Percentiles rank a stretch among this genome's conserved stretches.
Evolutionary conservation across 768 basidiomycete genomes (phyloP).

Genomic region (Brasilioporus rufonigricans): DNA sequence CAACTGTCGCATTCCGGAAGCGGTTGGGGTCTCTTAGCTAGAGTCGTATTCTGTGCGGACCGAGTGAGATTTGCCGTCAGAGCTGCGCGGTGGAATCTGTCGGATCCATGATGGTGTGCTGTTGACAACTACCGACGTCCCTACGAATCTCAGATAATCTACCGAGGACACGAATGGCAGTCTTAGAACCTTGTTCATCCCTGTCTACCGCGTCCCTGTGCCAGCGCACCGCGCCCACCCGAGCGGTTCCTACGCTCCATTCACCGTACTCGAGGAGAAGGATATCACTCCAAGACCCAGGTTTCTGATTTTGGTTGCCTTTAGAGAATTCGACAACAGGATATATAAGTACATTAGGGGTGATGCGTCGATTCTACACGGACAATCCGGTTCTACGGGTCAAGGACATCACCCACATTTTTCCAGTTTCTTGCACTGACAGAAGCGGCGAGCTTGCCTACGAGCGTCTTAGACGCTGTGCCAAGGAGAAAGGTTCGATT

Average conservation of each 20-base stretch:
- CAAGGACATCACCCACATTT: slow-evolving; percentile 4
- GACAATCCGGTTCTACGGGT: no score
- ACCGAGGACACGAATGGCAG: no score
- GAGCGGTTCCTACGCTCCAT: slow-evolving; percentile 43
- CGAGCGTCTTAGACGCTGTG: slow-evolving; percentile 17
- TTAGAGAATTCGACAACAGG: no score
- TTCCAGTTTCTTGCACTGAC: slow-evolving; percentile 14
- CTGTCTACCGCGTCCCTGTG: slow-evolving; percentile 64
- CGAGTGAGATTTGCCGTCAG: background rate
- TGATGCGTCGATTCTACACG: no score
- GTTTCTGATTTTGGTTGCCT: no score
- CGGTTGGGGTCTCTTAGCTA: background rate
- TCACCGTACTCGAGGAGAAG: slow-evolving; percentile 54
- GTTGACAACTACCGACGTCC: no score
- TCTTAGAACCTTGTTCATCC: slow-evolving; percentile 53
- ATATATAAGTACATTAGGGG: no score
- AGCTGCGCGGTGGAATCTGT: no score
- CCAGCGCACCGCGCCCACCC: slow-evolving; percentile 68
- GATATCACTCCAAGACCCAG: slow-evolving; percentile 79
- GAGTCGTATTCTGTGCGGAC: no score
- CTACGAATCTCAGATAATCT: no score
- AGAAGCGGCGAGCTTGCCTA: slow-evolving; percentile 22
- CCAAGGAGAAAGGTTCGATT: no score
- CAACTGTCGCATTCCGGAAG: slow-evolving; percentile 71
- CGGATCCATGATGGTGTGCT: no score